These are phyloP conservation scores for Xanthoconium stramineum DNA, from an alignment of 768 basidiomycete species.

Conservation along the genomic window DNA sequence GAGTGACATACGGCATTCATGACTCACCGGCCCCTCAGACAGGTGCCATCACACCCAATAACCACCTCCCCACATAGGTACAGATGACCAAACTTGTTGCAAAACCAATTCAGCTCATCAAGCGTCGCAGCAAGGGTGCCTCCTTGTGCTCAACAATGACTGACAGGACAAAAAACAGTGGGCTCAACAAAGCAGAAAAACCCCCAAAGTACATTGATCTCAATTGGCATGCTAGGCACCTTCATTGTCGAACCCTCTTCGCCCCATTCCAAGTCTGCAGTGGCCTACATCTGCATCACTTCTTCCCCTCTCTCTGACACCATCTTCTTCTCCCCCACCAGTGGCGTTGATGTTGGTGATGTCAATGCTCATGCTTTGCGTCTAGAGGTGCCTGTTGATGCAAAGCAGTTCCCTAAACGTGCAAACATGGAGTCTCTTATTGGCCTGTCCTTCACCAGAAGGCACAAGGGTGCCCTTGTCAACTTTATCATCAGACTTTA, in stretches of 20 bases:
- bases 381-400: slow-evolving; percentile 72
- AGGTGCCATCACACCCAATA: slow-evolving; percentile 53
- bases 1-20: background rate
- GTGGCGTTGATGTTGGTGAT: slow-evolving; percentile 98
- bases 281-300: slow-evolving; percentile 98
- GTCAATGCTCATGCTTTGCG: slow-evolving; percentile 96
- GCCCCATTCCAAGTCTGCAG: slow-evolving; percentile 88
- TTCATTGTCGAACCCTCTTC: slow-evolving; percentile 99
- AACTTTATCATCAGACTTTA: slow-evolving; percentile 96
- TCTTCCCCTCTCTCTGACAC: slow-evolving; percentile 91
- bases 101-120: slow-evolving; percentile 99
- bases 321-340: slow-evolving; percentile 98
- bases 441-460: slow-evolving; percentile 67
- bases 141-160: slow-evolving; percentile 89
- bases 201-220: slow-evolving; percentile 57
- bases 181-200: slow-evolving; percentile 87
- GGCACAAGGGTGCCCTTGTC: slow-evolving; percentile 85
- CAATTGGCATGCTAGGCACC: slow-evolving; percentile 50
- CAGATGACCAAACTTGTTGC: slow-evolving; percentile 85
- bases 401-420: slow-evolving; percentile 75
- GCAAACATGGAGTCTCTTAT: slow-evolving; percentile 78
- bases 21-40: too few species aligned
- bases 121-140: slow-evolving; percentile 96
- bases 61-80: slow-evolving; percentile 73
- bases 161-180: slow-evolving; percentile 86